phyloP scores from a whole-genome alignment of 1,284 basidiomycete species.

The Melampsora larici-populina region DNA sequence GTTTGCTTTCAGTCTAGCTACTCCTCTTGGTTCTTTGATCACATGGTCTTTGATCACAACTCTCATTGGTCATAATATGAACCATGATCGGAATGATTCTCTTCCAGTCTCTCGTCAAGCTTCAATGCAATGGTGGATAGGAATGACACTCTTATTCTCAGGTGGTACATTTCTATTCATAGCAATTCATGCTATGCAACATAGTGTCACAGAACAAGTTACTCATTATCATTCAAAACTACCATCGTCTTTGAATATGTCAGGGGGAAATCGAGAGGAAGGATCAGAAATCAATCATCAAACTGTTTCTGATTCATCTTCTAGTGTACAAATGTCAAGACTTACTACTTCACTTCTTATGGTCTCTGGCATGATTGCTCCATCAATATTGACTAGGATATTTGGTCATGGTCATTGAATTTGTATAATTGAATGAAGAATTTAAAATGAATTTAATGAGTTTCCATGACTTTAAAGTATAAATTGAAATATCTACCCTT shows the following conservation, averaged over 20 bases:
- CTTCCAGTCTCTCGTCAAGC: background rate
- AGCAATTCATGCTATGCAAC: constrained; percentile 62
- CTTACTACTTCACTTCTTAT: constrained; percentile 7
- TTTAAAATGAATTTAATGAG: too few species aligned
- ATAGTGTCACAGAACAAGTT: constrained; percentile 11
- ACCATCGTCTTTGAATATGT: background rate
- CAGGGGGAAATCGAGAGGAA: background rate
- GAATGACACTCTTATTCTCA: constrained; percentile 71
- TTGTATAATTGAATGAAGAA: background rate
- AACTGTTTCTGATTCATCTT: background rate
- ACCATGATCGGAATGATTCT: background rate
- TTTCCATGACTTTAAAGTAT: too few species aligned
- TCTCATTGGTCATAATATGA: constrained; percentile 53
- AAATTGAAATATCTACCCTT: too few species aligned
- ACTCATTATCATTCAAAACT: background rate
- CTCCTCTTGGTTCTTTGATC: constrained; percentile 71
- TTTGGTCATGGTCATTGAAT: constrained; percentile 3
- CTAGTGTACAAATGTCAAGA: background rate
- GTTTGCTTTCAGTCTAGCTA: constrained; percentile 72
- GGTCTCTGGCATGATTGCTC: constrained; percentile 20
- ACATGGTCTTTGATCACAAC: constrained; percentile 63
- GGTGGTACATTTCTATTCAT: constrained; percentile 93
- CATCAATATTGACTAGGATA: constrained; percentile 11
- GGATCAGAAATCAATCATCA: background rate
- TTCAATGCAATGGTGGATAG: constrained; percentile 61